Percentiles rank a stretch among this genome's conserved stretches.
These are phyloP conservation scores for Coemansia sp. DNA, from an alignment of 371 early-diverging fungal genomes.

Conservation along the genomic window DNA sequence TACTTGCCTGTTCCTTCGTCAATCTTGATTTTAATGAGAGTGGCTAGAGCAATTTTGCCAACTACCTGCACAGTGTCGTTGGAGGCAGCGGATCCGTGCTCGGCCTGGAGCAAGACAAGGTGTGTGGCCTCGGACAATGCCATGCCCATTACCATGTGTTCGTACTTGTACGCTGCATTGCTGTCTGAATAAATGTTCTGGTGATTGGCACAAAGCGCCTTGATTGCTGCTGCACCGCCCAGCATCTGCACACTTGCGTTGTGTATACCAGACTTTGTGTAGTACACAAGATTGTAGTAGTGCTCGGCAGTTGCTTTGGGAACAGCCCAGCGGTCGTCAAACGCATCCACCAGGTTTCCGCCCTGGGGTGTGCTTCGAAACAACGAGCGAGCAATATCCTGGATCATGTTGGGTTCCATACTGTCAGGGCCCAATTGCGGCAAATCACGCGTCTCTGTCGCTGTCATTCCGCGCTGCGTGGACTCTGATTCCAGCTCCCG, in stretches of 20 bases:
- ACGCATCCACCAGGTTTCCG: conserved; percentile 7
- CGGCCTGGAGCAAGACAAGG: conserved; percentile 23
- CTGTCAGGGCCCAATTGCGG: not conserved
- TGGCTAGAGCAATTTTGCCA: conserved; percentile 35
- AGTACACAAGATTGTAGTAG: conserved; percentile 28
- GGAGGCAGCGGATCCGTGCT: not conserved
- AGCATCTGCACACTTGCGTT: conserved; percentile 18
- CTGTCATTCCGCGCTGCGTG: not conserved
- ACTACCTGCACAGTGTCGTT: conserved; percentile 33
- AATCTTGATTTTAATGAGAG: conserved; percentile 39
- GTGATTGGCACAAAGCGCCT: conserved; percentile 12
- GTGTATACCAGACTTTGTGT: conserved; percentile 10
- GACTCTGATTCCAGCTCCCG: not conserved
- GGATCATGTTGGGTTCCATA: not conserved
- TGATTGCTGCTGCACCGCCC: conserved; percentile 38
- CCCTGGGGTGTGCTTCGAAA: not conserved
- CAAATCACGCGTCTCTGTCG: not conserved
- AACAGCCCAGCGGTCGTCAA: conserved; percentile 29
- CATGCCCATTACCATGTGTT: conserved; percentile 35
- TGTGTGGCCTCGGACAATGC: conserved; percentile 25
- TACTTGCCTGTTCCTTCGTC: conserved; percentile 13
- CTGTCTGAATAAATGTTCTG: not conserved
- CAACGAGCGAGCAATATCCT: conserved; percentile 3
- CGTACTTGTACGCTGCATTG: conserved; percentile 1
- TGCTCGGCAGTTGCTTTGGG: conserved; percentile 23